Conservation (phyloP, 495 filamentous ascomycete species). For the Lineolata rhizophorae region DNA sequence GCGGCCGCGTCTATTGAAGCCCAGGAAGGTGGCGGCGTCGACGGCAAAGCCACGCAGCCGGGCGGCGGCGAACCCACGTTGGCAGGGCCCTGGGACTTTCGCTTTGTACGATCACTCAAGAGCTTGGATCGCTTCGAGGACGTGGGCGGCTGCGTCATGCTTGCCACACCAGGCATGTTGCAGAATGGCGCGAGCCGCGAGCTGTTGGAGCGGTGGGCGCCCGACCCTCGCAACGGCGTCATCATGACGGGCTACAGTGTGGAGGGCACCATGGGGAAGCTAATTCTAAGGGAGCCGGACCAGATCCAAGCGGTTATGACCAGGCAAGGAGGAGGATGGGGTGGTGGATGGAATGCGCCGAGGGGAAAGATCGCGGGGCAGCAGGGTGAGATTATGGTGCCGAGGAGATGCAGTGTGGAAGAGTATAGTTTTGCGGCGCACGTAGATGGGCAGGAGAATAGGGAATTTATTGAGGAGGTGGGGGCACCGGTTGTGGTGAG, state of each 20-base stretch:
- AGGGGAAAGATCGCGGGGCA: constrained; percentile 42
- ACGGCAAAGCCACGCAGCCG: no score
- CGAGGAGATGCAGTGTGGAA: constrained; percentile 71
- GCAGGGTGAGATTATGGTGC: constrained; percentile 85
- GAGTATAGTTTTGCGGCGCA: constrained; percentile 92
- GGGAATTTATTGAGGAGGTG: constrained; percentile 86
- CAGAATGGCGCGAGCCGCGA: constrained; percentile 87
- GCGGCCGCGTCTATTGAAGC: no score
- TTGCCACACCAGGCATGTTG: constrained; percentile 91
- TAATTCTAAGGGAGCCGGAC: constrained; percentile 80
- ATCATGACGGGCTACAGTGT: constrained; percentile 96
- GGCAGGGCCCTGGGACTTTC: constrained; percentile 90
- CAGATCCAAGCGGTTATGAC: constrained; percentile 86
- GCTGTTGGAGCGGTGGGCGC: constrained; percentile 85
- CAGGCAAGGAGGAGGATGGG: constrained; percentile 22
- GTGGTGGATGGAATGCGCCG: no score
- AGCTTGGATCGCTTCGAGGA: constrained; percentile 90
- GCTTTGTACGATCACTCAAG: constrained; percentile 72
- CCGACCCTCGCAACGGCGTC: constrained; percentile 82
- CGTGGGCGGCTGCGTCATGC: constrained; percentile 87
- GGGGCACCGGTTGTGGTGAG: constrained; percentile 75
- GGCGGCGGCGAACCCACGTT: constrained; percentile 42
- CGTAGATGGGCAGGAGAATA: constrained; percentile 88
- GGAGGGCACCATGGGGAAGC: constrained; percentile 95
- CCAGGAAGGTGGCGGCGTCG: no score